A percentile compares a stretch with the other conserved stretches of the same genome.
These are phyloP conservation scores for Solanum corneliomulleri DNA, from an alignment of 257 asterid genomes.

Conservation along the genomic window DNA sequence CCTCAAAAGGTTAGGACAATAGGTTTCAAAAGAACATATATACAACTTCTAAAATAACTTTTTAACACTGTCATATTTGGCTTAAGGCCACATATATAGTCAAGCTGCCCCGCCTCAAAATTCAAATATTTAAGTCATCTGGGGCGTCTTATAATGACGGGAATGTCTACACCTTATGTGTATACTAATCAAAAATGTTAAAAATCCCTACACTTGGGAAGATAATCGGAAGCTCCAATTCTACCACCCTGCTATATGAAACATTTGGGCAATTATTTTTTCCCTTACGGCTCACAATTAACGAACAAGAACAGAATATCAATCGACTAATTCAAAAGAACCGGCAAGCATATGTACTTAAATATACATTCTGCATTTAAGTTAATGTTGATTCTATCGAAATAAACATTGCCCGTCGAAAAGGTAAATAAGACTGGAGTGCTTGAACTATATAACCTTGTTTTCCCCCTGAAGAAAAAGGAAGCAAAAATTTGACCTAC, in stretches of 20 bases:
- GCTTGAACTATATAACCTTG: neutral
- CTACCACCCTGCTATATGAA: neutral
- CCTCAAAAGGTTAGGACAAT: neutral
- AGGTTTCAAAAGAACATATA: neutral
- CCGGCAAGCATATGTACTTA: neutral
- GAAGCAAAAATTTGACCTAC: slow-evolving; percentile 23
- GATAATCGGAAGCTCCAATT: neutral
- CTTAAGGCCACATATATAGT: neutral
- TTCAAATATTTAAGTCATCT: neutral
- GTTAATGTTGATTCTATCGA: neutral
- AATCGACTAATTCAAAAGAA: neutral
- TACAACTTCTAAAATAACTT: neutral
- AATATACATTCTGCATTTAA: neutral
- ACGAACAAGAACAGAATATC: neutral
- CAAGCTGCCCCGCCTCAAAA: neutral
- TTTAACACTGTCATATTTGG: neutral
- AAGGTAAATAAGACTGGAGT: neutral
- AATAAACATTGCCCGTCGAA: neutral
- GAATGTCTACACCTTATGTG: neutral
- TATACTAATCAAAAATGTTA: neutral
- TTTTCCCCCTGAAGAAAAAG: neutral
- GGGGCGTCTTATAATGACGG: neutral
- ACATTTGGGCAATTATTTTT: neutral
- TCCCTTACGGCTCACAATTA: neutral
- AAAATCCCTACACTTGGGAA: neutral